Conservation (phyloP, 106 monocot species). For the Hemerocallis citrina region DNA sequence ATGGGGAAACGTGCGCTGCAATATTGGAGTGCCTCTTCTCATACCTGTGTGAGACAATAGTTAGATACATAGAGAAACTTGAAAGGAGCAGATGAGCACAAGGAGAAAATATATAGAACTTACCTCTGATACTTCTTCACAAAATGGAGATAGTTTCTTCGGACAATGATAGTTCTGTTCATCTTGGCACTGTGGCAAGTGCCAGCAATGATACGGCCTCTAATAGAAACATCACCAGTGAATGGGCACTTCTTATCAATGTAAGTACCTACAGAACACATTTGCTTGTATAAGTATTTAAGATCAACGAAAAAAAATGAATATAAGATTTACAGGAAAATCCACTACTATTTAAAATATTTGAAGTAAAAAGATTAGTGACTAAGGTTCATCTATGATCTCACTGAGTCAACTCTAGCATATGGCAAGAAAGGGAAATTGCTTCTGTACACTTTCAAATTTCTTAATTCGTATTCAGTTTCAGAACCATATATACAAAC, state of each 20-base stretch:
- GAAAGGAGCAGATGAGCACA: background rate
- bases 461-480: background rate
- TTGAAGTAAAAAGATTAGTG: background rate
- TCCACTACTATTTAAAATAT: background rate
- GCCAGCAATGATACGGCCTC: slow-evolving; percentile 64
- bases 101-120: background rate
- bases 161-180: slow-evolving; percentile 78
- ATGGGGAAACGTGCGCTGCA: slow-evolving; percentile 51
- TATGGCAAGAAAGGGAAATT: background rate
- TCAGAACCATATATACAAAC: too few relatives aligned
- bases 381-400: background rate
- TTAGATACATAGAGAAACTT: background rate
- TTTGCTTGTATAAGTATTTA: background rate
- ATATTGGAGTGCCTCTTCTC: slow-evolving; percentile 76
- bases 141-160: slow-evolving; percentile 72
- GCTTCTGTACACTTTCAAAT: background rate
- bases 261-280: slow-evolving; percentile 39
- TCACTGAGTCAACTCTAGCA: background rate
- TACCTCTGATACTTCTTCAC: slow-evolving; percentile 74
- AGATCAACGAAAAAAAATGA: background rate
- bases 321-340: too few relatives aligned
- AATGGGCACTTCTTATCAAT: slow-evolving; percentile 89
- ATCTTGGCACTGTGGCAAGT: slow-evolving; percentile 81
- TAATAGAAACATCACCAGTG: slow-evolving; percentile 63
- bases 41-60: slow-evolving; percentile 25